Evolutionary conservation across 495 filamentous ascomycete species (phyloP).

Genomic region (Melanomma pulvis-pyrius): DNA sequence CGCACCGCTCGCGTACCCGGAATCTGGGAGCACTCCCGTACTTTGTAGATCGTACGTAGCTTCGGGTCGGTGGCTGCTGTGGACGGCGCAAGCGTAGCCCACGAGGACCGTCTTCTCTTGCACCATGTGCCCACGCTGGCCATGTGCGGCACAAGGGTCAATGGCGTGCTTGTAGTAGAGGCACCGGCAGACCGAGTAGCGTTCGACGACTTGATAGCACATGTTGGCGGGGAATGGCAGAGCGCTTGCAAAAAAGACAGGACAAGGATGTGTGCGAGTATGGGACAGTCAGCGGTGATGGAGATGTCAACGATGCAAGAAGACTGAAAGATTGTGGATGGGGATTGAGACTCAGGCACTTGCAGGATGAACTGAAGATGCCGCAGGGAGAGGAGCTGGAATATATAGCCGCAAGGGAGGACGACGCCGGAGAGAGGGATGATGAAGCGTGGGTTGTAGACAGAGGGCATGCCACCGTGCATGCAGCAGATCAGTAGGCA

Average conservation of each 20-base stretch:
- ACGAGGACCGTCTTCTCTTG: constrained; percentile 77
- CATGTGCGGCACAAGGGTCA: constrained; percentile 71
- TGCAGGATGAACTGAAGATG: constrained; percentile 23
- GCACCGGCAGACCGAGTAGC: constrained; percentile 76
- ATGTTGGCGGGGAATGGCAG: constrained; percentile 16
- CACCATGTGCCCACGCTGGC: constrained; percentile 69
- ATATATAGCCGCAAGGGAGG: constrained; percentile 33
- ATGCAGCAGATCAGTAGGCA: constrained; percentile 38
- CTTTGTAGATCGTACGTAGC: constrained; percentile 23
- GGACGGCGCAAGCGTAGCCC: constrained; percentile 72
- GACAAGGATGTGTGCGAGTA: not conserved
- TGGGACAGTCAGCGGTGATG: constrained; percentile 3
- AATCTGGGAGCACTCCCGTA: constrained; percentile 48
- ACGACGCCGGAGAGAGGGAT: constrained; percentile 10
- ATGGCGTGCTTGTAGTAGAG: constrained; percentile 79
- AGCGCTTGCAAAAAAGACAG: not conserved
- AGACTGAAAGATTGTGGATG: constrained; percentile 22
- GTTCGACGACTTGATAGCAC: constrained; percentile 44
- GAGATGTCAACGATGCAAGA: constrained; percentile 3
- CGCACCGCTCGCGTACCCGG: constrained; percentile 56
- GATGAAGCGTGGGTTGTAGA: constrained; percentile 14
- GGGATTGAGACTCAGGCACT: constrained; percentile 1
- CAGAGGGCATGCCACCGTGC: constrained; percentile 27
- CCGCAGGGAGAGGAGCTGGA: constrained; percentile 18
- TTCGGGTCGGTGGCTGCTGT: constrained; percentile 54